Evolutionary conservation across 108 stramenopile genomes (phyloP).

Genomic region (Nitzschia putrida): DNA sequence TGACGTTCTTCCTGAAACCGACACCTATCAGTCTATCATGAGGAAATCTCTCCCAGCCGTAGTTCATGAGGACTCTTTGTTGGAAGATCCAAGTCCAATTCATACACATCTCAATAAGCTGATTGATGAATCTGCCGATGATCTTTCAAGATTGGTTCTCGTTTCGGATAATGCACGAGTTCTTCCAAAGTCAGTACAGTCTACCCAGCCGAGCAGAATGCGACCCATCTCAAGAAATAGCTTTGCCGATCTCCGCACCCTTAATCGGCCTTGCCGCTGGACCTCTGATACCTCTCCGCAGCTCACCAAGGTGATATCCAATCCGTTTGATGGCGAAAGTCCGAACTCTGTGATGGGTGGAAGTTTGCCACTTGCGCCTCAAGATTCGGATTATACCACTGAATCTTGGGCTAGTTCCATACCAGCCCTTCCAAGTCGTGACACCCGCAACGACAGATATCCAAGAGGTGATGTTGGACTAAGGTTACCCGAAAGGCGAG

Average conservation of each 20-base stretch:
- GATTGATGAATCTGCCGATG: constrained; percentile 8
- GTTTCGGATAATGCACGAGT: constrained; percentile 12
- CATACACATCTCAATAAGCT: constrained; percentile 10
- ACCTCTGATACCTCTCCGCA: constrained; percentile 11
- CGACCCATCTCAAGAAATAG: constrained; percentile 11
- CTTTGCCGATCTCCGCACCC: background rate
- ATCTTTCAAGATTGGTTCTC: background rate
- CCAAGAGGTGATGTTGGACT: too few species aligned
- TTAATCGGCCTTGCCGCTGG: constrained; percentile 11
- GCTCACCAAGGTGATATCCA: background rate
- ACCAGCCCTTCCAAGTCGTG: too few species aligned
- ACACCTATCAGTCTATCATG: too few species aligned
- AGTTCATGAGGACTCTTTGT: too few species aligned
- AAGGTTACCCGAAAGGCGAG: too few species aligned
- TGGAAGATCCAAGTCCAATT: background rate
- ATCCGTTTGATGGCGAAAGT: background rate
- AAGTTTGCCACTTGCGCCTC: too few species aligned
- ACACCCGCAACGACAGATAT: too few species aligned
- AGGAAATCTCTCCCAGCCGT: too few species aligned
- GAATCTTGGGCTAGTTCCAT: too few species aligned
- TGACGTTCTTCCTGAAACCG: too few species aligned
- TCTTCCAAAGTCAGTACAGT: background rate
- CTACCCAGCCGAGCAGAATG: background rate
- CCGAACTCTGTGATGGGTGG: too few species aligned
- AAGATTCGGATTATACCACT: too few species aligned